These are phyloP conservation scores for Metarhizium guizhouense DNA, from an alignment of 2,329 filamentous ascomycete species.

Conservation along the genomic window DNA sequence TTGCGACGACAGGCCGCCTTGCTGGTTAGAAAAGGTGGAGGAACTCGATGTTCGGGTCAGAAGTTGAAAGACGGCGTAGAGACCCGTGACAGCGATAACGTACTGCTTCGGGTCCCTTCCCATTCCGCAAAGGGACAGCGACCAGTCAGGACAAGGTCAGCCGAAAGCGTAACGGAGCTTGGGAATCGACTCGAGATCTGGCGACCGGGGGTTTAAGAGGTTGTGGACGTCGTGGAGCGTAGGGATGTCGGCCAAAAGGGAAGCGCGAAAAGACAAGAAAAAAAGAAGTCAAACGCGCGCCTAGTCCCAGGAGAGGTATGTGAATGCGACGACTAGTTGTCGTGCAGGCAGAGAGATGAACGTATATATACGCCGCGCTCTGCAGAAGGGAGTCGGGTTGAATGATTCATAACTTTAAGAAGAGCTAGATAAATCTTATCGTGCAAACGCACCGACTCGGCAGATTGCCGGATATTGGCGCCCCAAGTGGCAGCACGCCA, in stretches of 20 bases:
- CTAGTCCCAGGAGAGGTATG: too few relatives aligned
- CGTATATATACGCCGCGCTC: too few relatives aligned
- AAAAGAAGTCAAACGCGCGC: too few relatives aligned
- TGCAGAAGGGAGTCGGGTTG: too few relatives aligned
- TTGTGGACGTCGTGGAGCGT: background rate
- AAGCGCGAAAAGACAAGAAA: background rate
- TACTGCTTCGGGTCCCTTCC: constrained; percentile 29
- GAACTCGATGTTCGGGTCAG: constrained; percentile 25
- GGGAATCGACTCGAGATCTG: background rate
- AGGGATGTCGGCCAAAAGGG: background rate
- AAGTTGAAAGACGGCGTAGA: constrained; percentile 29
- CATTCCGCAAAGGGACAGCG: constrained; percentile 15
- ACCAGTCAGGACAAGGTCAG: background rate
- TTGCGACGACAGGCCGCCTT: constrained; percentile 17
- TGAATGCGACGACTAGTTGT: too few relatives aligned
- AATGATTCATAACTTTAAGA: background rate
- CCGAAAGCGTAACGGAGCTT: background rate
- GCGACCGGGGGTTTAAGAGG: background rate
- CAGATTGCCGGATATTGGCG: constrained; percentile 5
- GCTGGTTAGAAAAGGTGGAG: constrained; percentile 16
- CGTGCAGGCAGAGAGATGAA: too few relatives aligned
- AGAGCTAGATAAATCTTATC: constrained; percentile 1
- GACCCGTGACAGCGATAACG: constrained; percentile 21
- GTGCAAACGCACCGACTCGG: background rate
- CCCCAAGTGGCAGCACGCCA: background rate